Evolutionary conservation across 1,284 basidiomycete species (phyloP), one percentile per base, ranked within the genome.

Genomic region (Amylostereum chailletii): DNA sequence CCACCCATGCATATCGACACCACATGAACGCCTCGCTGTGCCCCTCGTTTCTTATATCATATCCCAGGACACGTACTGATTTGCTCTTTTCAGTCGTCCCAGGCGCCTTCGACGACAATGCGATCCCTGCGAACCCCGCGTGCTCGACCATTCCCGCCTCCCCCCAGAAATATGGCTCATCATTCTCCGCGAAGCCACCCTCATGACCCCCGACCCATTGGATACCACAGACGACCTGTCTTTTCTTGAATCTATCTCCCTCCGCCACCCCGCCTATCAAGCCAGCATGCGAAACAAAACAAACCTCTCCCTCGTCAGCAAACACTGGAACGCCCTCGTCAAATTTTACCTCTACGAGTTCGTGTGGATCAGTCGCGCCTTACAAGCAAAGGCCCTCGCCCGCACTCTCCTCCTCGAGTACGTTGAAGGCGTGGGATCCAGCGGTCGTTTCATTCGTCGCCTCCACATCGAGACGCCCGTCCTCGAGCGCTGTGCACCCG

Each of bases 391-490:
- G 57, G 61, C 68, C 0, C 65, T 86, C 2, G 81, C 81, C 4
- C 69, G 66, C 55, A 74, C 75, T 26, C 63, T 83, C 5, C 66
- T 79, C 11, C 69, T 72, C 44, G 74, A 77, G 52, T 72, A 68
- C 36, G 59, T 71, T 51, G 59, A 66, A 11, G 60, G 59, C 36
- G 64, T 58, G 27, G 57, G 58, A 1, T 69, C 71, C 1, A 74
- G 71, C 41, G 83, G 83, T 8, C 67, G 66, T 31, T 77, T 72
- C 62, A 80, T 87, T 40, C 75, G 76, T 30, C 70, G 77, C 4
- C 62, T 87, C 26, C 83, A 85, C 57, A 77, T 86, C 59, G 80
- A 86, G 65, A 87, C 84, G 6, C 71, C 73, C n/a, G 68, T 74
- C 0, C 66, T 85, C 47, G 79, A 81, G 48, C 75, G 79, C n/a